Percentiles rank a stretch among this genome's conserved stretches.
These are phyloP conservation scores for Globisporangium canariense DNA, from an alignment of 352 stramenopile species.

Conservation along the genomic window DNA sequence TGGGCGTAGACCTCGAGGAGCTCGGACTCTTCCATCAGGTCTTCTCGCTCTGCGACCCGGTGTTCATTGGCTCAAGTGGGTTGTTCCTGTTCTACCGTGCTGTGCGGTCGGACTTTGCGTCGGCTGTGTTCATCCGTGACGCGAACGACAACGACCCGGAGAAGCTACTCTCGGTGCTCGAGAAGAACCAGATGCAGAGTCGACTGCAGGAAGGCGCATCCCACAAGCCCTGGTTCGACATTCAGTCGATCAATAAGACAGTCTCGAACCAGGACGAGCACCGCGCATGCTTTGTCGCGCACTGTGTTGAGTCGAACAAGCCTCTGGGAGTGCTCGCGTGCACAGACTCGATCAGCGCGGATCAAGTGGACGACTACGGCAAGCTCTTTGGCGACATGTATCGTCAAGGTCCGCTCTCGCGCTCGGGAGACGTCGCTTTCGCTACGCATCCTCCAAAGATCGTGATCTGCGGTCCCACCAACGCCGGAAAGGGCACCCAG, in stretches of 20 bases:
- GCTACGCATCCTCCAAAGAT: constrained; percentile 43
- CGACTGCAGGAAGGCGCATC: constrained; percentile 32
- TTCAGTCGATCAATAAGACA: constrained; percentile 18
- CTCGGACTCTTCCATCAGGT: constrained; percentile 56
- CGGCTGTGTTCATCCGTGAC: constrained; percentile 31
- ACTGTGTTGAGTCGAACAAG: constrained; percentile 28
- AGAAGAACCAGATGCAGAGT: constrained; percentile 30
- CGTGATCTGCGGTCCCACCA: constrained; percentile 90
- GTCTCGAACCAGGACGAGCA: constrained; percentile 52
- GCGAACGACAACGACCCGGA: constrained; percentile 24
- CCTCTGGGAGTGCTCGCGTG: constrained; percentile 43
- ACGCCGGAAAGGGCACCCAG: constrained; percentile 94
- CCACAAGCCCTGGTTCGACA: constrained; percentile 44
- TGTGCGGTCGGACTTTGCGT: constrained; percentile 42
- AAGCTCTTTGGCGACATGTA: constrained; percentile 67
- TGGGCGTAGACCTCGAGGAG: constrained; percentile 51
- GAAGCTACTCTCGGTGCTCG: constrained; percentile 25
- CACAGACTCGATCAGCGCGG: constrained; percentile 39
- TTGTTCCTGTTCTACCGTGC: constrained; percentile 62
- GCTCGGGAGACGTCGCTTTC: constrained; percentile 9
- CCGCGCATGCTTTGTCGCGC: constrained; percentile 48
- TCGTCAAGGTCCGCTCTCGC: constrained; percentile 26
- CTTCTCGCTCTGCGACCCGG: constrained; percentile 50
- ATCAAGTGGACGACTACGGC: constrained; percentile 46
- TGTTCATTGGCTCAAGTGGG: constrained; percentile 40